Conservation (phyloP, 192 early-diverging fungal genomes). For the Tieghemiomyces parasiticus region DNA sequence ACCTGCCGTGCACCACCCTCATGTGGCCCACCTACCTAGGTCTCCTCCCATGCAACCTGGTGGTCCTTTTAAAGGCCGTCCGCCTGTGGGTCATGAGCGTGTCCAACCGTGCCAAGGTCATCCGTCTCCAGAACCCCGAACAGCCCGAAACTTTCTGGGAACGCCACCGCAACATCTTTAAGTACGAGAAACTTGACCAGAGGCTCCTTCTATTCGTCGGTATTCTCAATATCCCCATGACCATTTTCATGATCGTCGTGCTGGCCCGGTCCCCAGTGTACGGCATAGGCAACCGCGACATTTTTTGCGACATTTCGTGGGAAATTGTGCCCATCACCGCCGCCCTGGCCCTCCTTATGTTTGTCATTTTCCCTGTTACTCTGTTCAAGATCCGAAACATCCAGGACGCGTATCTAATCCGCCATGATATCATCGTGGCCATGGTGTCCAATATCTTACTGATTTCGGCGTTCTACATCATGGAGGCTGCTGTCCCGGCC, state of each 20-base stretch:
- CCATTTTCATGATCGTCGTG: neutral
- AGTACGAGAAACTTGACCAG: neutral
- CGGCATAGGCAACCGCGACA: neutral
- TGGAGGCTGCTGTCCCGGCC: neutral
- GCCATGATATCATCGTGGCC: neutral
- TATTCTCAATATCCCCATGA: neutral
- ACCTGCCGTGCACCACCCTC: neutral
- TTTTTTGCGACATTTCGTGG: neutral
- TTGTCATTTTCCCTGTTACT: neutral
- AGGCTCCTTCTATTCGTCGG: neutral
- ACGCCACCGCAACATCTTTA: neutral
- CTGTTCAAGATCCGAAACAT: neutral
- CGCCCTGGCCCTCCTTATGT: neutral
- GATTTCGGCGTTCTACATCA: neutral
- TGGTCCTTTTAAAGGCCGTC: neutral
- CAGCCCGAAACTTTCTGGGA: neutral
- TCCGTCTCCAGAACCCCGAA: neutral
- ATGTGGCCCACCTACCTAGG: neutral
- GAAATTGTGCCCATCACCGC: neutral
- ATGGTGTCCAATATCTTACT: neutral
- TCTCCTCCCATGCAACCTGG: neutral
- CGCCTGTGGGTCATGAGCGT: neutral
- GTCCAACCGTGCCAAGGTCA: neutral
- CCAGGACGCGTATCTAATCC: neutral
- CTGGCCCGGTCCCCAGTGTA: neutral